Evolutionary conservation across 2,329 filamentous ascomycete species (phyloP).

Genomic region (Madurella fahalii): DNA sequence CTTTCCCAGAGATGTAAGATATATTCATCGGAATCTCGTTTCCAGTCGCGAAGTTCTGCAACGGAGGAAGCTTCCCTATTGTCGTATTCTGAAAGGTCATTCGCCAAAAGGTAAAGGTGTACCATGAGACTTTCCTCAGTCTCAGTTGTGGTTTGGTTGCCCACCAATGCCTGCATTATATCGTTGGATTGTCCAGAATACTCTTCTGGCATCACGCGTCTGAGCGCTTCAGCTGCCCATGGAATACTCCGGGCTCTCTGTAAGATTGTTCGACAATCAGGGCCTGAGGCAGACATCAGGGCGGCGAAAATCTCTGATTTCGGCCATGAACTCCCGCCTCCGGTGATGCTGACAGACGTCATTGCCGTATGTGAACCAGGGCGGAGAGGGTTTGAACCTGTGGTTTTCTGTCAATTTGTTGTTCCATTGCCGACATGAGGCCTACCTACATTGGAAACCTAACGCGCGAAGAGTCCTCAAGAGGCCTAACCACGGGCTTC

Average conservation of each 20-base stretch:
- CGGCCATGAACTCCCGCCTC: neutral
- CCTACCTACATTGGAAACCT: neutral
- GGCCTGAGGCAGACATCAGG: neutral
- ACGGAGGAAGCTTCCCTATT: neutral
- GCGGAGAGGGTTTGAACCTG: neutral
- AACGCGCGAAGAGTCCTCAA: neutral
- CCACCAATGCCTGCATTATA: neutral
- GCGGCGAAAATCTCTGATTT: neutral
- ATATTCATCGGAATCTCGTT: neutral
- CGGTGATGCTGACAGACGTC: neutral
- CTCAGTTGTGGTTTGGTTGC: neutral
- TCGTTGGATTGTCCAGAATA: slow-evolving; percentile 1
- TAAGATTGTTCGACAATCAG: neutral
- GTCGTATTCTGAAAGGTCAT: neutral
- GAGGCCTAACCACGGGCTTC: neutral
- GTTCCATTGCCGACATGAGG: neutral
- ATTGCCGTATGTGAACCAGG: neutral
- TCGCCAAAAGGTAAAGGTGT: slow-evolving; percentile 1
- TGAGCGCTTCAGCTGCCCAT: slow-evolving; percentile 2
- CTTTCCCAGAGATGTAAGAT: slow-evolving; percentile 1
- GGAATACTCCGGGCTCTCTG: neutral
- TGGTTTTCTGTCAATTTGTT: neutral
- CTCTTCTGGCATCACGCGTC: slow-evolving; percentile 1
- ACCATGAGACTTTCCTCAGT: neutral
- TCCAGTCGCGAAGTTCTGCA: neutral